Conservation (phyloP, 2,329 filamentous ascomycete species). For the Bipolaris victoriae region DNA sequence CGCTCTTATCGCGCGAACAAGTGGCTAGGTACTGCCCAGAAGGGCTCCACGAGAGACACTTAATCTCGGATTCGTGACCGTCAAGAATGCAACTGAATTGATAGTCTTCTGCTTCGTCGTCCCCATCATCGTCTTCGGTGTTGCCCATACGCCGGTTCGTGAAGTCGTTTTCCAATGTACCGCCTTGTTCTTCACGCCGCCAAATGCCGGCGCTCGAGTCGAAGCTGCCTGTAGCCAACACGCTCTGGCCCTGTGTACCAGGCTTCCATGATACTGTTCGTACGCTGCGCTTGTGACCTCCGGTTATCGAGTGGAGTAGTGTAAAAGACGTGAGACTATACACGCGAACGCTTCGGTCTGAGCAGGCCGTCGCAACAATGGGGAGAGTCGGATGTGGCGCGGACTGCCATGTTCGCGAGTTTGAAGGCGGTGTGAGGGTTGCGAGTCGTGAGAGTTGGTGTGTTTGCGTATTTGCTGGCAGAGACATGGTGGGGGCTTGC, state of each 20-base stretch:
- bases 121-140: constrained; percentile 52
- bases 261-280: constrained; percentile 89
- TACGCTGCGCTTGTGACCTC: constrained; percentile 91
- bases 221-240: constrained; percentile 90
- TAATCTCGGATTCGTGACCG: constrained; percentile 93
- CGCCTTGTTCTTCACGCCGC: constrained; percentile 72
- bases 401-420: constrained; percentile 79
- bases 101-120: constrained; percentile 80
- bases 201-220: constrained; percentile 82
- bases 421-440: constrained; percentile 60
- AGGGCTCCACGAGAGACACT: constrained; percentile 76
- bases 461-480: constrained; percentile 19
- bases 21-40: constrained; percentile 83
- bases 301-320: constrained; percentile 78
- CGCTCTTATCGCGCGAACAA: constrained; percentile 88
- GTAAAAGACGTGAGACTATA: constrained; percentile 85
- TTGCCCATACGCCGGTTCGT: constrained; percentile 23
- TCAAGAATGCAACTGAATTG: constrained; percentile 90
- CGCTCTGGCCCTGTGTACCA: constrained; percentile 63
- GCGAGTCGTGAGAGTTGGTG: constrained; percentile 53
- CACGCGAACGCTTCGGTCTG: constrained; percentile 83
- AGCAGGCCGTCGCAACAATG: constrained; percentile 85
- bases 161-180: constrained; percentile 44
- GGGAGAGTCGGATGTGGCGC: constrained; percentile 85
- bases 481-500: constrained; percentile 25